Percentiles rank a stretch among this genome's conserved stretches.
These are phyloP conservation scores for Colletotrichum sp. DNA, from an alignment of 2,329 filamentous ascomycete species.

Conservation along the genomic window DNA sequence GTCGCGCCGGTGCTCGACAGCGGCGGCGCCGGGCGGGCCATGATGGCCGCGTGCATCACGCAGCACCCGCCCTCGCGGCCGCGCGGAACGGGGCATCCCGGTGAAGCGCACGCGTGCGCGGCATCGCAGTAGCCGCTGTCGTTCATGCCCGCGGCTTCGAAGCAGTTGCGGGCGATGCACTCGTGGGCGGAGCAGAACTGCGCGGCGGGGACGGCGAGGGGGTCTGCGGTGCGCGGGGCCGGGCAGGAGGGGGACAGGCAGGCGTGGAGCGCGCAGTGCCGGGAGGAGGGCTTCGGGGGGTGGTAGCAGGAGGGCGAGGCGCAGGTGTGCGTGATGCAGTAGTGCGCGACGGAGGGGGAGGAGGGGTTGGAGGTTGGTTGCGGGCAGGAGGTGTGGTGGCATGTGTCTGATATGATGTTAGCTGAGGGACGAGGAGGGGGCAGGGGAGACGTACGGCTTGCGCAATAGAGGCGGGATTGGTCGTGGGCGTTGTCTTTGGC, in stretches of 20 bases:
- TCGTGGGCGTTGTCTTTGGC: background rate
- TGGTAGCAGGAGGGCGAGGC: background rate
- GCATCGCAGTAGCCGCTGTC: constrained; percentile 4
- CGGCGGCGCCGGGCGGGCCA: background rate
- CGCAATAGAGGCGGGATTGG: constrained; percentile 1
- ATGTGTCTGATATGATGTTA: constrained; percentile 1
- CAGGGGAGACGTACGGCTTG: background rate
- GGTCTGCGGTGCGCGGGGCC: constrained; percentile 13
- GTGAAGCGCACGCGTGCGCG: constrained; percentile 3
- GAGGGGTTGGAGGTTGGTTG: constrained; percentile 8
- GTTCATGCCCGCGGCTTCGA: background rate
- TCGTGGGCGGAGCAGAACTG: constrained; percentile 18
- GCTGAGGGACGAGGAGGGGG: background rate
- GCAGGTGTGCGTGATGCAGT: constrained; percentile 18
- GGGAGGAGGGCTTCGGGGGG: background rate
- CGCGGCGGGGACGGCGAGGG: background rate
- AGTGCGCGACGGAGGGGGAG: background rate
- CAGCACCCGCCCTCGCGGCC: background rate
- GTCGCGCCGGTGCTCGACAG: background rate
- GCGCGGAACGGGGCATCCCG: background rate
- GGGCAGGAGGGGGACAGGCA: constrained; percentile 9
- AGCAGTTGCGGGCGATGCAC: background rate
- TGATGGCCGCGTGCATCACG: background rate
- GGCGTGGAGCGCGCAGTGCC: constrained; percentile 18
- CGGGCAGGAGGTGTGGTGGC: background rate